Conservation (phyloP, 768 basidiomycete genomes). For the Arthromyces matolae region DNA sequence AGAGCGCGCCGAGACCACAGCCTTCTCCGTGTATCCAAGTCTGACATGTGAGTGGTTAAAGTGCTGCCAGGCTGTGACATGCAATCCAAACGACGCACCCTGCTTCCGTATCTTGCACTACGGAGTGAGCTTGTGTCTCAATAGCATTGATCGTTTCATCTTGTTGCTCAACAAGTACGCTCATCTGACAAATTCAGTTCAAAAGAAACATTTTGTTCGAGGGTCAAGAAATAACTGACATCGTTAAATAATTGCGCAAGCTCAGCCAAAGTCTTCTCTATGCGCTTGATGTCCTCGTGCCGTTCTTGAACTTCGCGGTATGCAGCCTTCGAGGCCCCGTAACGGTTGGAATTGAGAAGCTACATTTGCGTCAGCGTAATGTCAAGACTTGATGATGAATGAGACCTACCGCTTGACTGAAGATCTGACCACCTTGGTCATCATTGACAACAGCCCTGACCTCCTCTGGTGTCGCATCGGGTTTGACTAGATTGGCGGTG, state of each 20-base stretch:
- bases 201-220: neutral
- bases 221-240: slow-evolving; percentile 41
- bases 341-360: slow-evolving; percentile 89
- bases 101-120: slow-evolving; percentile 80
- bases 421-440: slow-evolving; percentile 79
- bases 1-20: slow-evolving; percentile 78
- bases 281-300: slow-evolving; percentile 93
- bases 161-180: slow-evolving; percentile 91
- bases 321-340: slow-evolving; percentile 83
- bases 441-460: slow-evolving; percentile 83
- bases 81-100: slow-evolving; percentile 51
- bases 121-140: slow-evolving; percentile 68
- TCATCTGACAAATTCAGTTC: slow-evolving; percentile 60
- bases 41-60: slow-evolving; percentile 36
- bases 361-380: slow-evolving; percentile 35
- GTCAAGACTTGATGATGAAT: neutral
- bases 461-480: slow-evolving; percentile 88
- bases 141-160: slow-evolving; percentile 83
- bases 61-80: neutral
- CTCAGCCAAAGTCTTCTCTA: slow-evolving; percentile 89
- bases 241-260: slow-evolving; percentile 96
- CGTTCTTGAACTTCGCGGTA: slow-evolving; percentile 97
- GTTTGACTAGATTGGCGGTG: slow-evolving; percentile 62
- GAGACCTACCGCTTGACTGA: slow-evolving; percentile 75
- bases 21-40: slow-evolving; percentile 79